Evolutionary conservation across 495 filamentous ascomycete genomes (phyloP), one percentile per base, ranked within the genome.

Genomic region (Aspergillus homomorphus): DNA sequence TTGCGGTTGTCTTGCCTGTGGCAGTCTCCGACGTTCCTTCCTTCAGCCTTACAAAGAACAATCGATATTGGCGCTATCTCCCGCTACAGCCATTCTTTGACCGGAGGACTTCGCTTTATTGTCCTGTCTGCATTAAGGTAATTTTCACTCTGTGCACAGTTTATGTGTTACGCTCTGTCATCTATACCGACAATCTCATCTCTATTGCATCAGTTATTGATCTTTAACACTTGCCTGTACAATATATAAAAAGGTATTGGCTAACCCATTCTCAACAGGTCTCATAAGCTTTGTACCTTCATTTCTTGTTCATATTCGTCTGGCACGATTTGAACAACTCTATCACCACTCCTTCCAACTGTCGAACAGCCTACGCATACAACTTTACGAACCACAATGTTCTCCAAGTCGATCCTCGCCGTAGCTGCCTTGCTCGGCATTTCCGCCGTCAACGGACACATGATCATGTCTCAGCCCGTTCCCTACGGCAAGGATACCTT

Each of bases 381-480:
- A n/a, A 4, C 38, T 51, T 55, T 59, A 52, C 58, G 59, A 61
- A 48, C 48, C 72, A 80, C 61, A 50, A 82, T 79, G 78, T 67
- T 73, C 57, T 62, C 54, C 67, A 75, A 73, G 51, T 62, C 66
- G 20, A 49, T 43, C 46, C 8, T 79, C 46, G 64, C 77, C 61
- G 63, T 73, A 53, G 65, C 73, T 54, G 68, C 73, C 51, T 53
- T 78, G 24, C 59, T 89, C 52, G 79, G 80, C 44, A 70, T 80
- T 51, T 68, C 85, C 16, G 67, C 79, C 24, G 68, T 71, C 54
- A 58, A 77, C 18, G 79, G 76, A 60, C 93, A 98, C 68, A 86
- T 95, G 78, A 74, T 81, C 24, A 87, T 96, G 84, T 73, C 63
- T 45, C 75, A 62, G 10, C 92, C 93, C 0, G 74, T 80, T 33